Evolutionary conservation across 163 green algal genomes (phyloP).

Genomic region (Scenedesmus sp.): DNA sequence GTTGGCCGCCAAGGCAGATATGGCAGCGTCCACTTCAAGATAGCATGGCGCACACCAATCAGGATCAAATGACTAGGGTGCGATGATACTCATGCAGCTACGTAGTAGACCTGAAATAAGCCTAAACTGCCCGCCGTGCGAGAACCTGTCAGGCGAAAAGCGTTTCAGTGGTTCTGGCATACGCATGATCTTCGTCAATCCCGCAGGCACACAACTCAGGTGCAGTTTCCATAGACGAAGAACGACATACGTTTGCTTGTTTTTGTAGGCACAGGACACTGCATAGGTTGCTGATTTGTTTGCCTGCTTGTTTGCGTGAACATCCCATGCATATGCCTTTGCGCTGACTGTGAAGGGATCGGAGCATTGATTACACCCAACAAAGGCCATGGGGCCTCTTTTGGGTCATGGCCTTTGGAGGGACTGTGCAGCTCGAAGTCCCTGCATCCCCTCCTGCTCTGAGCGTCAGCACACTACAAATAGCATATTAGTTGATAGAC

Average conservation of each 20-base stretch:
- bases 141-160: too few relatives aligned
- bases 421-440: not conserved
- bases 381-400: conserved; percentile 4
- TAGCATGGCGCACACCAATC: too few relatives aligned
- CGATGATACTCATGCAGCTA: too few relatives aligned
- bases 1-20: too few relatives aligned
- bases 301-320: not conserved
- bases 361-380: not conserved
- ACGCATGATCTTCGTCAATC: too few relatives aligned
- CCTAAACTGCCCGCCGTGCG: too few relatives aligned
- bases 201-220: too few relatives aligned
- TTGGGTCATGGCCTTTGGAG: conserved; percentile 1
- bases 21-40: too few relatives aligned
- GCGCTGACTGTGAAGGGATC: not conserved
- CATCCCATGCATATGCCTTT: not conserved
- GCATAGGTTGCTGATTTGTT: not conserved
- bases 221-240: not conserved
- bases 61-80: too few relatives aligned
- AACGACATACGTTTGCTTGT: not conserved
- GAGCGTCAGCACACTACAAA: not conserved
- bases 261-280: not conserved
- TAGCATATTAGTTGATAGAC: not conserved
- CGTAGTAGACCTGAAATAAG: too few relatives aligned
- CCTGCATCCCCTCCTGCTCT: conserved; percentile 27
- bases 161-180: too few relatives aligned